phyloP scores from a whole-genome alignment of 2,329 filamentous ascomycete species.

The Cytospora leucostoma region DNA sequence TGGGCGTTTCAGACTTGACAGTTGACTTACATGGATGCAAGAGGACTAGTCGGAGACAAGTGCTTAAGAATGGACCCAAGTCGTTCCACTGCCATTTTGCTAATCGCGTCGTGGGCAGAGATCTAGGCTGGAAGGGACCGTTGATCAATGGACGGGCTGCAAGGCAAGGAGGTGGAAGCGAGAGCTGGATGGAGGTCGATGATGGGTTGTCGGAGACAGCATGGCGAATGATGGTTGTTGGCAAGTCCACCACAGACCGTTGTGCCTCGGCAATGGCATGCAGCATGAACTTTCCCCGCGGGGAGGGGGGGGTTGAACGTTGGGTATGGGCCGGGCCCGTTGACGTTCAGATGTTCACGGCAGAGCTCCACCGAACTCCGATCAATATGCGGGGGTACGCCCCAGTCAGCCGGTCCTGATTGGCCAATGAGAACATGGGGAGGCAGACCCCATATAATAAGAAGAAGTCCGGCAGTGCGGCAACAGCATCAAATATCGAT shows the following conservation, averaged over 20 bases:
- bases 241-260: conserved; percentile 13
- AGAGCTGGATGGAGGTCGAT: background rate
- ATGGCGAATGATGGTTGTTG: conserved; percentile 12
- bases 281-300: background rate
- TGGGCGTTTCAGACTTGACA: background rate
- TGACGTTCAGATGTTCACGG: background rate
- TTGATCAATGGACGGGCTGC: too few species aligned
- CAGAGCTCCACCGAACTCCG: background rate
- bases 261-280: conserved; percentile 17
- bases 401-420: background rate
- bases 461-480: background rate
- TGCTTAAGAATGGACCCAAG: conserved; percentile 87
- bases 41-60: conserved; percentile 70
- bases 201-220: conserved; percentile 8
- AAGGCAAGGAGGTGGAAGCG: background rate
- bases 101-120: too few species aligned
- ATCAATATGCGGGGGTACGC: background rate
- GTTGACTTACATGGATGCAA: conserved; percentile 73
- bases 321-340: background rate
- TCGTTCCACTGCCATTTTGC: conserved; percentile 75
- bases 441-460: background rate
- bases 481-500: too few species aligned
- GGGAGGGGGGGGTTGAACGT: background rate
- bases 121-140: background rate
- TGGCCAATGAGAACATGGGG: background rate